Evolutionary conservation across 2,329 filamentous ascomycete species (phyloP), one percentile per base, ranked within the genome.

Genomic region (Fusarium agapanthi): DNA sequence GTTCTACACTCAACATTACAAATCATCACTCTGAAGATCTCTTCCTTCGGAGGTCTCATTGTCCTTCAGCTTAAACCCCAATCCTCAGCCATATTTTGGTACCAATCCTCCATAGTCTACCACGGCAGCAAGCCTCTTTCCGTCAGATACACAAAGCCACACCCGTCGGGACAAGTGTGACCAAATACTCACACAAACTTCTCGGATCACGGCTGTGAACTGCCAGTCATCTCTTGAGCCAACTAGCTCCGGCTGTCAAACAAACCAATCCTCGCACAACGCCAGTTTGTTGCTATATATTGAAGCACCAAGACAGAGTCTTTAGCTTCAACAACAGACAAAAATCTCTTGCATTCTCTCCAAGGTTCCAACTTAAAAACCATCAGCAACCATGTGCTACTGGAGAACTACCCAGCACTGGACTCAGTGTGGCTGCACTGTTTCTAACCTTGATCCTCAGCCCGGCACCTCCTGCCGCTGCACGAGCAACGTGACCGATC

Each of bases 331-430:
- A 58, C 38, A 59, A 28, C 41, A 34, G 10, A 64, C 51, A 44
- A 3, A 18, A 43, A 43, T 38, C 18, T 45, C 48, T 37, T 47
- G 20, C 43, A 24, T 26, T 26, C 40, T 26, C 34, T 16, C 58
- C 22, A 44, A 43, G 45, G 50, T 30, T 35, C 32, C 26, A 35
- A 54, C 43, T 34, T 10, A 24, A 38, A 38, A 64, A 59, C 18
- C 11, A 44, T 43, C 30, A 41, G 34, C 45, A 73, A 81, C 22
- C 64, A 82, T 82, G 81, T 82, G 81, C 70, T 58, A 76, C 71
- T 82, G 80, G 80, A 72, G 74, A 35, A 77, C 76, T 26, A 79
- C 77, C 44, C 74, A 82, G 65, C 54, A 61, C 68, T 82, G 78
- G 79, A 76, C 77, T 45, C 50, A 55, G 53, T 82, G 81, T 66